Evolutionary conservation across 305 asterid species (phyloP).

Genomic region (Fraxinus sp.): DNA sequence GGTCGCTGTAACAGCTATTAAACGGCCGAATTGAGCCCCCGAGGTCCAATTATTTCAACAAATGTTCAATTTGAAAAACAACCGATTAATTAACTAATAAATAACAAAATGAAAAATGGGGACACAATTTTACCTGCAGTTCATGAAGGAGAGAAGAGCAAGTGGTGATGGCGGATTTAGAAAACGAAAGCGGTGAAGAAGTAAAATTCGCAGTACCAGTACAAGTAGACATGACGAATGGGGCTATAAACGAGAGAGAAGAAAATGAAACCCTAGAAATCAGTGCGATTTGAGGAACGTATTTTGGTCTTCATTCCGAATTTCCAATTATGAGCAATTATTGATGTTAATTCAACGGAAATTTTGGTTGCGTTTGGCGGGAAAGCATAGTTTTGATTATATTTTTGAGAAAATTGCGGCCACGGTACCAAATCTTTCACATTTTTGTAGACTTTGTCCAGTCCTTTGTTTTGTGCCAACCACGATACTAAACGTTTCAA

Average conservation of each 20-base stretch:
- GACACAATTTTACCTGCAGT: conserved; percentile 43
- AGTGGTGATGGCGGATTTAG: conserved; percentile 54
- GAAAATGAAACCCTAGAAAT: conserved; percentile 32
- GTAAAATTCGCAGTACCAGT: not conserved
- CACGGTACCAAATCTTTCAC: too few species aligned
- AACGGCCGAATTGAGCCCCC: not conserved
- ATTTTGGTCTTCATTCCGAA: conserved; percentile 23
- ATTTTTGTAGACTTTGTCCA: too few species aligned
- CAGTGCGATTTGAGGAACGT: conserved; percentile 21
- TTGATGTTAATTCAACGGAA: conserved; percentile 5
- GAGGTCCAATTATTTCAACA: not conserved
- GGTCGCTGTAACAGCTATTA: not conserved
- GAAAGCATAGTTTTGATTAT: conserved; percentile 5
- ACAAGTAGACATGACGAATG: conserved; percentile 32
- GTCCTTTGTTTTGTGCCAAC: too few species aligned
- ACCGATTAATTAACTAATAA: not conserved
- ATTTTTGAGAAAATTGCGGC: too few species aligned
- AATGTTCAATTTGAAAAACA: not conserved
- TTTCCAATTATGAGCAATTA: conserved; percentile 27
- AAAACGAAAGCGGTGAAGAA: conserved; percentile 57
- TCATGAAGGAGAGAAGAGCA: conserved; percentile 63
- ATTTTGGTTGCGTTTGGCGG: conserved; percentile 30
- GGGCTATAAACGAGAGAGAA: not conserved
- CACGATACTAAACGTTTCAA: too few species aligned
- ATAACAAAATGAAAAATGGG: not conserved